Percentiles rank a stretch among this genome's conserved stretches.
These are phyloP conservation scores for Quillaja saponaria DNA, from an alignment of 306 rosid species.

Conservation along the genomic window DNA sequence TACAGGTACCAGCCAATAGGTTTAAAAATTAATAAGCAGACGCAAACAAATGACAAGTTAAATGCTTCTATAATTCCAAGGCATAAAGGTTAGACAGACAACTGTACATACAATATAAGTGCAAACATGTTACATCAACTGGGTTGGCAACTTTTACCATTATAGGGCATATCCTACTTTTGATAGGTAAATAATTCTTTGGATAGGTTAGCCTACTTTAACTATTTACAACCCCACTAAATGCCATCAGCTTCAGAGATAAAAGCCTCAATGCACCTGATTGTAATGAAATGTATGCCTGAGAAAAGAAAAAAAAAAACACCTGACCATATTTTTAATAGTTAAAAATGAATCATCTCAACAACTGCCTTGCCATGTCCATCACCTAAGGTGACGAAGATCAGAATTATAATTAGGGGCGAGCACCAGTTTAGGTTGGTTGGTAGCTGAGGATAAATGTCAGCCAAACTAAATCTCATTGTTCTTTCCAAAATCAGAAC, in stretches of 20 bases:
- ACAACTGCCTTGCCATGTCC: conserved; percentile 7
- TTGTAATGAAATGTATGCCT: conserved; percentile 17
- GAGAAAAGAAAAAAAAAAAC: conserved; percentile 1
- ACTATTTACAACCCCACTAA: not conserved
- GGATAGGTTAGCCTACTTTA: conserved; percentile 11
- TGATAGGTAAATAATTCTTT: too few relatives aligned
- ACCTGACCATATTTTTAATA: conserved; percentile 11
- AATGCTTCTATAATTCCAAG: not conserved
- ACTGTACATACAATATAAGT: not conserved
- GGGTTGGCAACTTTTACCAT: conserved; percentile 3
- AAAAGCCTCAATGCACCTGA: conserved; percentile 4
- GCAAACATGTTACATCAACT: conserved; percentile 15
- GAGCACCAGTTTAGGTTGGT: conserved; percentile 7
- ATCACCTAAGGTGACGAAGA: conserved; percentile 20
- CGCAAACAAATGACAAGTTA: conserved; percentile 16
- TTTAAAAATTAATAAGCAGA: conserved; percentile 11
- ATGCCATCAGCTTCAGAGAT: not conserved
- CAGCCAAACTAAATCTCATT: conserved; percentile 3
- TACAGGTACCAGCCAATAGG: conserved; percentile 23
- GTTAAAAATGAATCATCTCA: conserved; percentile 21
- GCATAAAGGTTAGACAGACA: conserved; percentile 13
- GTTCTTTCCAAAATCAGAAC: conserved; percentile 18
- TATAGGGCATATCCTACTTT: too few relatives aligned
- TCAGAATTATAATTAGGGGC: not conserved
- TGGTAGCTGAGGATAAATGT: conserved; percentile 10